These are phyloP conservation scores for Penicillium sp. DNA, from an alignment of 2,329 filamentous ascomycete species.

Conservation along the genomic window DNA sequence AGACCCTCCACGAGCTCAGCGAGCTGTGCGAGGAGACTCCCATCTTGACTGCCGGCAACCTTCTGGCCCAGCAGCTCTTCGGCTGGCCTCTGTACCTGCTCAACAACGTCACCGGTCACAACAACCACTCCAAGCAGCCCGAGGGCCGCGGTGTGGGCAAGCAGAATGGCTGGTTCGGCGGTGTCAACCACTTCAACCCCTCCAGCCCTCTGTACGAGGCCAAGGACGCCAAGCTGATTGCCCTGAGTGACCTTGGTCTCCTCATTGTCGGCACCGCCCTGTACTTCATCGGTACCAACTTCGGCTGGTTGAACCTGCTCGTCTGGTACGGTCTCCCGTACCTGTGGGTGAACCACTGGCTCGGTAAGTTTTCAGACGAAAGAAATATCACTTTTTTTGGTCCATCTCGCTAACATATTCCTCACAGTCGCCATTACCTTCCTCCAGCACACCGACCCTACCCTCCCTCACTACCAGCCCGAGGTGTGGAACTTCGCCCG, in stretches of 20 bases:
- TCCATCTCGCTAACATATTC: conserved; percentile 8
- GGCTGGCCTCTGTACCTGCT: conserved; percentile 93
- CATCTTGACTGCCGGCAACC: conserved; percentile 69
- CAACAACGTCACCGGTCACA: conserved; percentile 92
- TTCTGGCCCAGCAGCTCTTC: conserved; percentile 80
- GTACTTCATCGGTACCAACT: conserved; percentile 68
- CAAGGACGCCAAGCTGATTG: conserved; percentile 83
- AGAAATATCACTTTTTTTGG: background rate
- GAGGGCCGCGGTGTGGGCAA: conserved; percentile 95
- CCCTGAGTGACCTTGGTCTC: conserved; percentile 81
- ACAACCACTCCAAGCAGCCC: conserved; percentile 83
- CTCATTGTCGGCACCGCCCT: conserved; percentile 61
- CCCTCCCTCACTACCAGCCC: conserved; percentile 85
- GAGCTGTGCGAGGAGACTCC: conserved; percentile 96
- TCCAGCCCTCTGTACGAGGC: conserved; percentile 85
- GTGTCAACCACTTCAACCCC: conserved; percentile 95
- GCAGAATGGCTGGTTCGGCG: conserved; percentile 72
- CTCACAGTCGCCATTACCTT: conserved; percentile 84
- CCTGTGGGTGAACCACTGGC: conserved; percentile 98
- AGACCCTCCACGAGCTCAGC: conserved; percentile 72
- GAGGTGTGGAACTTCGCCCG: conserved; percentile 90
- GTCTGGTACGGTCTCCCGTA: conserved; percentile 97
- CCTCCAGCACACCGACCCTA: conserved; percentile 94
- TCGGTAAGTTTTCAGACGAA: conserved; percentile 62
- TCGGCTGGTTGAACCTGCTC: conserved; percentile 79